Base-by-base conservation (phyloP, 1,284 basidiomycete species). In the Bjerkandera adusta region DNA sequence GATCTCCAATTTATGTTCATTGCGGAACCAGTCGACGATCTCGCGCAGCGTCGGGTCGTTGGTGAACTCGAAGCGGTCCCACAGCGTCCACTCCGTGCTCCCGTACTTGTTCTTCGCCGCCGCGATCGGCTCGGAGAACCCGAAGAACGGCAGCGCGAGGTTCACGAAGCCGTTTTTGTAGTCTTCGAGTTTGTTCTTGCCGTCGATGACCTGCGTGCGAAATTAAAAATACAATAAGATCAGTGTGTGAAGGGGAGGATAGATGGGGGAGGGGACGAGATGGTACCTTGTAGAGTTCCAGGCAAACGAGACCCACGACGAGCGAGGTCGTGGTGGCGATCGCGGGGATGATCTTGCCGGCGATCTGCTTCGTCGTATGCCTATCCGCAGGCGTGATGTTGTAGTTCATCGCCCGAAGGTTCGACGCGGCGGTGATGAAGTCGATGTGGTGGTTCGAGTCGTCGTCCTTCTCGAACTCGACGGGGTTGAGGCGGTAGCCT, bases 151-250 rank as follows among this genome's bases (percentile, higher is more conserved):
- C 48, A 99, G 71, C 4, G 97, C 97, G 40, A 99, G 79, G 69
- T 99, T 99, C 60, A 99, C 83, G 68, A 99, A 99, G 34, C 93
- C 93, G 61, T 99, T 99, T 79, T 97, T 98, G 80, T 93, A 99
- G 47, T 89, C 81, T 58, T 99, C 97, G 10, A 98, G 75, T 61
- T 91, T 89, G 61, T 75, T 82, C 79, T 98, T 98, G 53, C 87
- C 87, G 66, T 97, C 97, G 57, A 99, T 94, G 65, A 99, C 77
- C 92, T 93, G 57, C 3, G 49, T 10, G 16, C 18, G 13, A 15
- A 24, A 30, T 5, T 29, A 11, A 42, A n/a, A n/a, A 29, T 21
- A 41, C 21, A 22, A 21, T 22, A 25, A 13, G 22, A 11, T 16
- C 18, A 6, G n/a, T 2, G 4, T 24, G 18, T 20, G 11, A 15